These are phyloP conservation scores for Raddia guianensis DNA, from an alignment of 176 grass and related monocot species.

Conservation along the genomic window DNA sequence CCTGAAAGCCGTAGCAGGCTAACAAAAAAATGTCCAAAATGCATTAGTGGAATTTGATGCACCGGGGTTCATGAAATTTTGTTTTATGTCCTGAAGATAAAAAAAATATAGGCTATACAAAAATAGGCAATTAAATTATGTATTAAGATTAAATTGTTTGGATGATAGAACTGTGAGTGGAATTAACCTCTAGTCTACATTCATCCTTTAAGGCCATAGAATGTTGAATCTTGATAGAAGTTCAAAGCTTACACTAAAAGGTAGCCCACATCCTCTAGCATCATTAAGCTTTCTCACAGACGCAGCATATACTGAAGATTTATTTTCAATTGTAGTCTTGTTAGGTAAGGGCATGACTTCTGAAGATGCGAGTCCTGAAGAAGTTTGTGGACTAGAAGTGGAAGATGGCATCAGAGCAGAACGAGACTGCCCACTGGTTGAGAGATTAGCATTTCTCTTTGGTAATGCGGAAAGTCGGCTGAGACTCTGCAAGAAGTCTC, in stretches of 20 bases:
- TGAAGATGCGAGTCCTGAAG: constrained; percentile 46
- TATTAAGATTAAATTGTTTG: constrained; percentile 24
- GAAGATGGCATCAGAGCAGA: constrained; percentile 57
- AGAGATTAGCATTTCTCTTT: constrained; percentile 68
- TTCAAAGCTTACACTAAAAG: constrained; percentile 69
- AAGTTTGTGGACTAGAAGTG: constrained; percentile 63
- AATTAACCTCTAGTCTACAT: constrained; percentile 21
- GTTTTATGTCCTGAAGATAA: background rate
- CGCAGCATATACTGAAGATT: constrained; percentile 86
- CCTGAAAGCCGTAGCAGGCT: constrained; percentile 81
- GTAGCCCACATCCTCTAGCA: constrained; percentile 73
- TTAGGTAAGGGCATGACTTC: constrained; percentile 72
- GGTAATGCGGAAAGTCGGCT: constrained; percentile 90
- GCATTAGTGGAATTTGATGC: constrained; percentile 3
- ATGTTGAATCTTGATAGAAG: constrained; percentile 31
- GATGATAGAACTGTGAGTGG: constrained; percentile 31
- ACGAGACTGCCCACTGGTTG: constrained; percentile 46
- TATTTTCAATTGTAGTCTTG: constrained; percentile 89
- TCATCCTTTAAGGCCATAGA: background rate
- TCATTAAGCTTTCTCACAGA: constrained; percentile 79
- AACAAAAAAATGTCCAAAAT: constrained; percentile 51
- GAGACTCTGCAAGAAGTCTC: constrained; percentile 87
- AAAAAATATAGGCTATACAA: constrained; percentile 13
- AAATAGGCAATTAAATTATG: constrained; percentile 20
- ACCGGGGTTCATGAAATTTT: background rate